These are phyloP conservation scores for Dendrothele bispora DNA, from an alignment of 768 basidiomycete genomes.

Conservation along the genomic window DNA sequence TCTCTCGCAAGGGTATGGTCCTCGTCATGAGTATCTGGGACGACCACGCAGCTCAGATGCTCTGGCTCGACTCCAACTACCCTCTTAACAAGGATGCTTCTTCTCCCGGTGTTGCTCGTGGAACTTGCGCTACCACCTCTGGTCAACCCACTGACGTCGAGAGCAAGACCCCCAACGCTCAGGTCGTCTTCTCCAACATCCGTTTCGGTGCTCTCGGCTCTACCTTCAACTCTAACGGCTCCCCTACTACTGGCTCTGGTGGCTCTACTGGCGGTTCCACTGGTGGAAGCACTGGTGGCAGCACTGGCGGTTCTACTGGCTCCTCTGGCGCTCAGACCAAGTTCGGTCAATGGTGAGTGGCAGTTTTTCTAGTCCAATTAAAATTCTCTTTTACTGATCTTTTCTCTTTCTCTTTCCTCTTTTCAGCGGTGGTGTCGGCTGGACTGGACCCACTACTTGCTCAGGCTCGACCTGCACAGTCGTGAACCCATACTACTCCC, in stretches of 20 bases:
- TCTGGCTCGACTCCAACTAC: constrained; percentile 35
- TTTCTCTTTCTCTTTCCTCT: not conserved
- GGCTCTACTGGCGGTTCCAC: constrained; percentile 32
- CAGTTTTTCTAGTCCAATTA: not conserved
- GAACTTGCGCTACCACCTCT: constrained; percentile 33
- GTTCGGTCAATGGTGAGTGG: constrained; percentile 18
- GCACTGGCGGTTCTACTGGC: constrained; percentile 30
- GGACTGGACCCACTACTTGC: constrained; percentile 14
- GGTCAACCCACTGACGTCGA: constrained; percentile 33
- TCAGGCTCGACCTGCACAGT: constrained; percentile 11
- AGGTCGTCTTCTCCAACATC: constrained; percentile 38
- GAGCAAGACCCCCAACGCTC: constrained; percentile 20
- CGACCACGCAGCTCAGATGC: constrained; percentile 34
- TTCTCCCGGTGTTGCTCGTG: constrained; percentile 29
- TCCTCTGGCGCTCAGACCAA: constrained; percentile 31
- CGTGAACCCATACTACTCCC: constrained; percentile 6
- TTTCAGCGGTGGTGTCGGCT: constrained; percentile 8
- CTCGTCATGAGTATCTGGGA: constrained; percentile 28
- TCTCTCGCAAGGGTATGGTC: constrained; percentile 41
- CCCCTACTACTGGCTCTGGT: too few relatives aligned
- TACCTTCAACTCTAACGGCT: constrained; percentile 23
- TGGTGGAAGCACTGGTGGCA: constrained; percentile 32
- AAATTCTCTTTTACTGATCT: too few relatives aligned
- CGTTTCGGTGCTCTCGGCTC: constrained; percentile 36
- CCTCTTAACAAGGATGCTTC: constrained; percentile 20